Percentiles rank a stretch among this genome's conserved stretches.
Evolutionary conservation across 495 filamentous ascomycete species (phyloP).

Genomic region (Podospora tetraspora): DNA sequence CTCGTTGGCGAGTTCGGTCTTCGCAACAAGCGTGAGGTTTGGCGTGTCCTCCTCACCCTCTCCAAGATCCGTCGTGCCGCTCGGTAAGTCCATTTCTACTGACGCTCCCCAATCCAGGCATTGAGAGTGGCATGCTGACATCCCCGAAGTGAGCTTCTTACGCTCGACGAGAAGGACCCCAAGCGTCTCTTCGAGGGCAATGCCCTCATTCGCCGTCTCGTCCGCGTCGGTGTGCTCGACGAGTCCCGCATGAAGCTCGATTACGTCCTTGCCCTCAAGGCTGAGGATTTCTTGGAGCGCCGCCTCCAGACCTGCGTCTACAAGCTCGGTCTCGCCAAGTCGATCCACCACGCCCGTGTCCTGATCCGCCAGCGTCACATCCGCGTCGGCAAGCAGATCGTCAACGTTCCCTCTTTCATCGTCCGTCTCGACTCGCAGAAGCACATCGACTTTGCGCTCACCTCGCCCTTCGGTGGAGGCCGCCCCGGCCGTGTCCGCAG

Average conservation of each 20-base stretch:
- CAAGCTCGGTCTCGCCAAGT: conserved; percentile 99
- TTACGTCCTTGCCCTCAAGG: conserved; percentile 98
- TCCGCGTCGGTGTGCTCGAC: conserved; percentile 98
- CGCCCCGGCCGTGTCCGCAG: conserved; percentile 92
- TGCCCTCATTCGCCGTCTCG: conserved; percentile 98
- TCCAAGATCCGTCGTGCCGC: conserved; percentile 99
- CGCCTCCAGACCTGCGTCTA: conserved; percentile 99
- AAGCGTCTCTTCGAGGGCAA: conserved; percentile 99
- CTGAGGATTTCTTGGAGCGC: conserved; percentile 99
- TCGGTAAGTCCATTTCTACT: conserved; percentile 59
- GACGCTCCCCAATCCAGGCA: conserved; percentile 1
- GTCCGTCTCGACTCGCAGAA: conserved; percentile 99
- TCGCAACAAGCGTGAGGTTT: conserved; percentile 99
- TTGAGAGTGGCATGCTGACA: conserved; percentile 9
- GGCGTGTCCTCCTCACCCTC: conserved; percentile 97
- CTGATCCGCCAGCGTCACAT: conserved; percentile 99
- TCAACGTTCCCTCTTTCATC: conserved; percentile 98
- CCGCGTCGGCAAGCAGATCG: conserved; percentile 99
- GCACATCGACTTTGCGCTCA: conserved; percentile 99
- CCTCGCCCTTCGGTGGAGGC: conserved; percentile 95
- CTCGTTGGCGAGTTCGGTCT: conserved; percentile 98
- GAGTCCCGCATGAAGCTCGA: conserved; percentile 99
- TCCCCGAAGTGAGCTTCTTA: conserved; percentile 83
- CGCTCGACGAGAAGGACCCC: conserved; percentile 99
- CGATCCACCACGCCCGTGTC: conserved; percentile 99